A percentile compares a stretch with the other conserved stretches of the same genome.
These are phyloP conservation scores for Erodium moschatum DNA, from an alignment of 441 rosid genomes.

Conservation along the genomic window DNA sequence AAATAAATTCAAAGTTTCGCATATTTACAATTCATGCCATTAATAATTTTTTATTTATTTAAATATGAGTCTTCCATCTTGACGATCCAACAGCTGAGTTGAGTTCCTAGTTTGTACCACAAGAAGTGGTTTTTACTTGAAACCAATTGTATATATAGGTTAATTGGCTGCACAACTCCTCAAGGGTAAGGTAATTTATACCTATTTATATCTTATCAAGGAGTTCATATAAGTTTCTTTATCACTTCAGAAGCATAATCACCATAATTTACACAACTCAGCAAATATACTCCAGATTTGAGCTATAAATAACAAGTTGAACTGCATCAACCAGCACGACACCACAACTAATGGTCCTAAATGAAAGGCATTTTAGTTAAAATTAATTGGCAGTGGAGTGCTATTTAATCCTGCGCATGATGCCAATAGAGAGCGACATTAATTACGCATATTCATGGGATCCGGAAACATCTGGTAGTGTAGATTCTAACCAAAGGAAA, in stretches of 20 bases:
- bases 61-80: no score
- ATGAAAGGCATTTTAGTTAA: no score
- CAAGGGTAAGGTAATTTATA: not conserved
- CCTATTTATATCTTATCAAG: not conserved
- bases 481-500: not conserved
- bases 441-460: no score
- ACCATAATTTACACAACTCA: not conserved
- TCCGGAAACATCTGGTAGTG: not conserved
- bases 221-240: not conserved
- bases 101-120: no score
- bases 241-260: not conserved
- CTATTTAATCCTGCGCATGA: not conserved
- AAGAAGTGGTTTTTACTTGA: no score
- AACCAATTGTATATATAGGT: not conserved
- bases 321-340: no score
- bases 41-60: no score
- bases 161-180: not conserved
- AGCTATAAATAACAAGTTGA: not conserved
- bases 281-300: not conserved
- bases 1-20: no score
- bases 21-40: no score
- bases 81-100: no score
- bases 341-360: no score
- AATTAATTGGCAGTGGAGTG: not conserved
- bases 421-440: no score